These are phyloP conservation scores for Aureobasidium lini DNA, from an alignment of 2,329 filamentous ascomycete genomes.

Conservation along the genomic window DNA sequence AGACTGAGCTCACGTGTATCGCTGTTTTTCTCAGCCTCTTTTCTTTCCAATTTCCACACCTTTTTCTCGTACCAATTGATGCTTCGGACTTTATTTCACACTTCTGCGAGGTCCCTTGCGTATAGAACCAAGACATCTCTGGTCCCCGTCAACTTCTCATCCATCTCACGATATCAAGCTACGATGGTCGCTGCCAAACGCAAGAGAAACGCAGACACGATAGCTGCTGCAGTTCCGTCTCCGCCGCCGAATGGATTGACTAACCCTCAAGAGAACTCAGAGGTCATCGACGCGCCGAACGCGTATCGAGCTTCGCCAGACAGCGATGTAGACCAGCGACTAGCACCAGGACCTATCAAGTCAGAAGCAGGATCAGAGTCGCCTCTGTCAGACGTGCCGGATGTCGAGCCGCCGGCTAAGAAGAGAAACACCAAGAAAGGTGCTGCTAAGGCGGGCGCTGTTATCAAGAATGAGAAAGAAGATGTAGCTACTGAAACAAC, in stretches of 20 bases:
- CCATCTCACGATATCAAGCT: neutral
- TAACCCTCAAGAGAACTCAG: slow-evolving; percentile 31
- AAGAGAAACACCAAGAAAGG: slow-evolving; percentile 20
- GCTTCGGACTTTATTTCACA: slow-evolving; percentile 1
- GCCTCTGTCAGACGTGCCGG: slow-evolving; percentile 29
- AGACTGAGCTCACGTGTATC: neutral
- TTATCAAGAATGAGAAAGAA: slow-evolving; percentile 16
- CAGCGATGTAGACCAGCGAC: slow-evolving; percentile 26
- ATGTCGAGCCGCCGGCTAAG: slow-evolving; percentile 22
- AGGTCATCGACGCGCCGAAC: slow-evolving; percentile 35
- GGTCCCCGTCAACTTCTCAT: neutral
- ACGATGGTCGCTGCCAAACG: slow-evolving; percentile 2
- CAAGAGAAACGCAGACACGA: neutral
- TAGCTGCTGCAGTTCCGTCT: neutral
- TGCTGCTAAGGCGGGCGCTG: slow-evolving; percentile 14
- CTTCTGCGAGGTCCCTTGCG: slow-evolving; percentile 9
- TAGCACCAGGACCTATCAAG: slow-evolving; percentile 23
- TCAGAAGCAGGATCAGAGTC: slow-evolving; percentile 23
- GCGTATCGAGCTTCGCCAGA: slow-evolving; percentile 39
- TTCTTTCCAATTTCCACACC: neutral
- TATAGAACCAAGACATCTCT: neutral
- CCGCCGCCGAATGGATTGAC: slow-evolving; percentile 8
- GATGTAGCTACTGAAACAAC: slow-evolving; percentile 17
- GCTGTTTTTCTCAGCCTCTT: neutral
- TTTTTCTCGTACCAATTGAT: neutral